Conservation (phyloP, 2,329 filamentous ascomycete genomes). For the Ophiostoma sp. region DNA sequence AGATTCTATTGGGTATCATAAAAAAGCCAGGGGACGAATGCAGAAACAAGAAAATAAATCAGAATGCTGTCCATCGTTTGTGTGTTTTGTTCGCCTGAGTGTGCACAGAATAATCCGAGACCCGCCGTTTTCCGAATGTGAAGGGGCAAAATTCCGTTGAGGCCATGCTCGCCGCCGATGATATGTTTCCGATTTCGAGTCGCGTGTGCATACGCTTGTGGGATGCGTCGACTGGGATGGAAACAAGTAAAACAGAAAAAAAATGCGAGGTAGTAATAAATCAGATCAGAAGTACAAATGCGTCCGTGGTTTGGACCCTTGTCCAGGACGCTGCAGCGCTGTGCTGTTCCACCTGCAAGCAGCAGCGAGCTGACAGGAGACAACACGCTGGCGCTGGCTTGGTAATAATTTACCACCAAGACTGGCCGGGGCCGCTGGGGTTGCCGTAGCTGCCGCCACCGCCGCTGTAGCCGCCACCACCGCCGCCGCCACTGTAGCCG, state of each 20-base stretch:
- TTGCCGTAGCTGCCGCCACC: constrained; percentile 54
- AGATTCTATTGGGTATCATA: constrained; percentile 39
- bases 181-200: constrained; percentile 28
- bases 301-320: background rate
- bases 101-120: constrained; percentile 29
- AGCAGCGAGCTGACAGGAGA: constrained; percentile 9
- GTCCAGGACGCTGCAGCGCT: background rate
- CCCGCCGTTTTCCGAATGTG: constrained; percentile 33
- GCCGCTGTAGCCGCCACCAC: constrained; percentile 51
- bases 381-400: constrained; percentile 13
- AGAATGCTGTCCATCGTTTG: constrained; percentile 34
- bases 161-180: constrained; percentile 37
- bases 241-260: constrained; percentile 23
- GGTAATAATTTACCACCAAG: constrained; percentile 55
- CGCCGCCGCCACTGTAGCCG: constrained; percentile 51
- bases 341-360: background rate
- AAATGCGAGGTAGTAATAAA: constrained; percentile 11
- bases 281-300: background rate
- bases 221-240: constrained; percentile 19
- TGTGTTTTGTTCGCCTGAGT: constrained; percentile 31
- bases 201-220: background rate
- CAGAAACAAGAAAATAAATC: constrained; percentile 33
- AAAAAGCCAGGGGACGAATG: constrained; percentile 33
- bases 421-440: constrained; percentile 58
- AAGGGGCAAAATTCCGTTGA: constrained; percentile 29